Evolutionary conservation across 306 rosid genomes (phyloP).

Genomic region (Rosa persica): DNA sequence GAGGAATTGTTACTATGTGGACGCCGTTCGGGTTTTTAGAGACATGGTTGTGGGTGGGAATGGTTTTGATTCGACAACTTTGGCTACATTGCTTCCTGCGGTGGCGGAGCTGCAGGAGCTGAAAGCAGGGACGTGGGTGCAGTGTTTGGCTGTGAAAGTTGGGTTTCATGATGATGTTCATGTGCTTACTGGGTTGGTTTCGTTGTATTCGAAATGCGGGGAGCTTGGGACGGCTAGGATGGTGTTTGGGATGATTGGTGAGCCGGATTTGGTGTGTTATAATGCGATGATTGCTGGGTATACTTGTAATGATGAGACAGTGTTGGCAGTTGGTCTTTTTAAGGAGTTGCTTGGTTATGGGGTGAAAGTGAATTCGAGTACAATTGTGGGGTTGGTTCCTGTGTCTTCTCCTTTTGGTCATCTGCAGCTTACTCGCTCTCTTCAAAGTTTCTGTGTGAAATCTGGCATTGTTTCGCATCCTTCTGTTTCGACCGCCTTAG

Average conservation of each 20-base stretch:
- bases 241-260: conserved; percentile 55
- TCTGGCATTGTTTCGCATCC: conserved; percentile 57
- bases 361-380: conserved; percentile 59
- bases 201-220: conserved; percentile 77
- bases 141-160: conserved; percentile 61
- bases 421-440: conserved; percentile 51
- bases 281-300: conserved; percentile 93
- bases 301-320: conserved; percentile 60
- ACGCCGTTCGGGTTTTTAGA: conserved; percentile 41
- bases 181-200: conserved; percentile 78
- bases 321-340: conserved; percentile 57
- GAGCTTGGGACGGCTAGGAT: conserved; percentile 48
- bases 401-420: conserved; percentile 74
- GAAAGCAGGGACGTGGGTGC: conserved; percentile 62
- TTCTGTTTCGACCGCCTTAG: conserved; percentile 75
- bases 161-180: conserved; percentile 59
- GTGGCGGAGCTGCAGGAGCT: conserved; percentile 71
- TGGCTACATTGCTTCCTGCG: conserved; percentile 72
- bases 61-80: conserved; percentile 56
- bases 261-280: conserved; percentile 68
- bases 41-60: conserved; percentile 55
- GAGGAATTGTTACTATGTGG: conserved; percentile 54
- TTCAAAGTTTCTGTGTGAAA: conserved; percentile 69
- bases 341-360: conserved; percentile 59
- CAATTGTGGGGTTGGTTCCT: conserved; percentile 82